These are phyloP conservation scores for Saccharomyces hybrid DNA, from an alignment of 1,139 yeast species.

Conservation along the genomic window DNA sequence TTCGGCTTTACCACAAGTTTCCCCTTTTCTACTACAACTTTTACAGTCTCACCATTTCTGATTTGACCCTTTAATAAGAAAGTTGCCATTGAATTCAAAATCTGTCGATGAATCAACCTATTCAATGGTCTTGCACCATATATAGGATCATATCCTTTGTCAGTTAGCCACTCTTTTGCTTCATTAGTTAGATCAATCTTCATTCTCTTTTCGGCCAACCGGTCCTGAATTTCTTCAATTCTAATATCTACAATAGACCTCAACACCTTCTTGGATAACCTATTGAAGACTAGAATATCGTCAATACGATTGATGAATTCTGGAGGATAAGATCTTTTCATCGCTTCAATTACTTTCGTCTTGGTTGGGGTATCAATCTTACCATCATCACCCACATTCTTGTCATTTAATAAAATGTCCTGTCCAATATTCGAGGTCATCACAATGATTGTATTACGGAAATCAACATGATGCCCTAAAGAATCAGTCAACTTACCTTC, in stretches of 20 bases:
- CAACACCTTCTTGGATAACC: conserved; percentile 68
- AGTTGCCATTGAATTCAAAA: conserved; percentile 82
- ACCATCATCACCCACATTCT: conserved; percentile 44
- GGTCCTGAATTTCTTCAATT: conserved; percentile 66
- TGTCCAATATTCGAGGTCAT: conserved; percentile 98
- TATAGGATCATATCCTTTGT: conserved; percentile 79
- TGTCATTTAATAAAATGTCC: conserved; percentile 67
- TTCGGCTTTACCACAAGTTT: conserved; percentile 28
- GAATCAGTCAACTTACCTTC: conserved; percentile 93
- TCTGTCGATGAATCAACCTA: conserved; percentile 71
- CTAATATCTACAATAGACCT: conserved; percentile 78
- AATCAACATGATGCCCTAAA: conserved; percentile 89
- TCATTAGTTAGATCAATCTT: conserved; percentile 47
- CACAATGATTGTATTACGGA: conserved; percentile 89
- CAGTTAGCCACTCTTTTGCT: conserved; percentile 72
- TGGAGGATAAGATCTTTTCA: conserved; percentile 80
- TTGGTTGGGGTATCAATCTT: conserved; percentile 44
- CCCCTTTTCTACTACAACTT: conserved; percentile 26
- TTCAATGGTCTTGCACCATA: conserved; percentile 97
- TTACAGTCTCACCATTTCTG: conserved; percentile 59
- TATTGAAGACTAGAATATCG: conserved; percentile 82
- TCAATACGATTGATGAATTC: conserved; percentile 92
- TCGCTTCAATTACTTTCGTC: conserved; percentile 51
- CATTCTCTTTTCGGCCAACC: conserved; percentile 76
- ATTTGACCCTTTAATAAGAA: conserved; percentile 73